A percentile compares a stretch with the other conserved stretches of the same genome.
Conservation (phyloP, 2,329 filamentous ascomycete genomes). For the Alternaria postmessia region DNA sequence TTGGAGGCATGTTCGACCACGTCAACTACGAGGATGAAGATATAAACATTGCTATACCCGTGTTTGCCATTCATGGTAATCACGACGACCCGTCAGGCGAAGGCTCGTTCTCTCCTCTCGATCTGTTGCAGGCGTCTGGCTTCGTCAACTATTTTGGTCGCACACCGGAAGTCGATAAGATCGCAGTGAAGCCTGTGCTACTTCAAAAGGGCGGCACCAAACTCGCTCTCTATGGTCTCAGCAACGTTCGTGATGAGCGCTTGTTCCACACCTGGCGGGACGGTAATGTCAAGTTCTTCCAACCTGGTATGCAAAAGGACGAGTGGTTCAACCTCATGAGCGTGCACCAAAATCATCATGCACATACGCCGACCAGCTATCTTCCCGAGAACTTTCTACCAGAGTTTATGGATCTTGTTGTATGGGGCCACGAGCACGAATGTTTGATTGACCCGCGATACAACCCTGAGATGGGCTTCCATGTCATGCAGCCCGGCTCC, state of each 20-base stretch:
- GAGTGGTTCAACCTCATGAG: conserved; percentile 98
- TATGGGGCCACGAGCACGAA: conserved; percentile 99
- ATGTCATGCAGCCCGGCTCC: conserved; percentile 97
- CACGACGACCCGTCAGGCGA: conserved; percentile 98
- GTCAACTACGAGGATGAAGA: conserved; percentile 98
- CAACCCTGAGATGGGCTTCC: conserved; percentile 88
- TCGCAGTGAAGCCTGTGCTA: conserved; percentile 88
- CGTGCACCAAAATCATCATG: conserved; percentile 95
- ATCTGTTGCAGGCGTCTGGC: conserved; percentile 88
- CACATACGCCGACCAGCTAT: conserved; percentile 91
- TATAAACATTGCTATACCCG: conserved; percentile 95
- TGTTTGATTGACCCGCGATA: conserved; percentile 84
- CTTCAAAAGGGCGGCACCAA: conserved; percentile 94
- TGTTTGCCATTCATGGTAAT: conserved; percentile 98
- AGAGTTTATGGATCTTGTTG: conserved; percentile 86
- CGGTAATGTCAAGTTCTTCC: conserved; percentile 91
- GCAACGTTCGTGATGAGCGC: conserved; percentile 94
- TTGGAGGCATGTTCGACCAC: conserved; percentile 85
- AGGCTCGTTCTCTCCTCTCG: conserved; percentile 88
- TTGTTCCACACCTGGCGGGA: conserved; percentile 94
- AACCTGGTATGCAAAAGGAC: conserved; percentile 76
- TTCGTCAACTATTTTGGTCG: conserved; percentile 96
- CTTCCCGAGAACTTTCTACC: conserved; percentile 93
- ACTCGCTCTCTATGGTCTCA: conserved; percentile 90
- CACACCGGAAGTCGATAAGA: conserved; percentile 90